Conservation (phyloP, 2,329 filamentous ascomycete species). For the Xylariaceae sp. region DNA sequence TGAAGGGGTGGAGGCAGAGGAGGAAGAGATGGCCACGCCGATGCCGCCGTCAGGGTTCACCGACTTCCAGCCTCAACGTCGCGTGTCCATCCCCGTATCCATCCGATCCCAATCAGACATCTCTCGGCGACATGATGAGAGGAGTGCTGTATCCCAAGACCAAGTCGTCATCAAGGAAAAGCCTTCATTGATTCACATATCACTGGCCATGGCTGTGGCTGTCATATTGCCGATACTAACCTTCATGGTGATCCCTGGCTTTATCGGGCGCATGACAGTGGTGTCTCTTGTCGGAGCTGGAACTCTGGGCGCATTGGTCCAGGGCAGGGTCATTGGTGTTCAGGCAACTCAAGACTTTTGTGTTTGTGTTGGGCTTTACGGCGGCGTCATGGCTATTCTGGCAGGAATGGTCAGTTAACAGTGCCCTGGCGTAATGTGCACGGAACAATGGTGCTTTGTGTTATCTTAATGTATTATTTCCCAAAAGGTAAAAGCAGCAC, state of each 20-base stretch:
- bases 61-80: conserved; percentile 10
- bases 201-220: conserved; percentile 54
- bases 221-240: conserved; percentile 63
- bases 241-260: conserved; percentile 62
- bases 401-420: conserved; percentile 33
- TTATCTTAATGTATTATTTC: not conserved
- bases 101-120: conserved; percentile 20
- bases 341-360: conserved; percentile 31
- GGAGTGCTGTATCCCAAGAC: conserved; percentile 11
- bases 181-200: conserved; percentile 38
- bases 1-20: conserved; percentile 31
- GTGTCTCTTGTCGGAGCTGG: conserved; percentile 58
- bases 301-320: conserved; percentile 42
- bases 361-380: conserved; percentile 43
- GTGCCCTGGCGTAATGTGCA: not conserved
- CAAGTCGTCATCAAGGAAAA: conserved; percentile 2
- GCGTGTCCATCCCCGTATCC: conserved; percentile 24
- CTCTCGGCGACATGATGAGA: conserved; percentile 21
- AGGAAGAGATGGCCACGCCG: conserved; percentile 29
- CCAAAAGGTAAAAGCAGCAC: not conserved
- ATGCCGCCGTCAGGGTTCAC: conserved; percentile 25
- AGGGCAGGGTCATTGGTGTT: conserved; percentile 32
- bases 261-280: conserved; percentile 63
- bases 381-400: conserved; percentile 45
- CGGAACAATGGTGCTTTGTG: not conserved